A percentile compares a stretch with the other conserved stretches of the same genome.
phyloP scores from a whole-genome alignment of 169 alveolate genomes.

The Eimeria praecox region DNA sequence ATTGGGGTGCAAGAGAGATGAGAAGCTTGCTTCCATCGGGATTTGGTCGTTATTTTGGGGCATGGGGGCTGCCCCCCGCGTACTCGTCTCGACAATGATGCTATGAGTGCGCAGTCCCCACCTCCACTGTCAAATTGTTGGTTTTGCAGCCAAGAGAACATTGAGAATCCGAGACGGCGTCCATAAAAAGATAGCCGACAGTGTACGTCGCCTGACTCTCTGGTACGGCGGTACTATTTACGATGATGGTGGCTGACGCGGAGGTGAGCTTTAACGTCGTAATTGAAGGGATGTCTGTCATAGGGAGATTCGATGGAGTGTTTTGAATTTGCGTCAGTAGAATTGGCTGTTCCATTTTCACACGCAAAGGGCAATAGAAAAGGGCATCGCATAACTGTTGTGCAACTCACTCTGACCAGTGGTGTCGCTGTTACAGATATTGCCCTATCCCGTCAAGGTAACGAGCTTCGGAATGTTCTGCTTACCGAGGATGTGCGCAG shows the following conservation, averaged over 20 bases:
- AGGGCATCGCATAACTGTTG: background rate
- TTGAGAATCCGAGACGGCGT: background rate
- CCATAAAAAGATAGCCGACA: slow-evolving; percentile 59
- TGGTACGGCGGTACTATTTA: background rate
- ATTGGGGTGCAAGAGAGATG: background rate
- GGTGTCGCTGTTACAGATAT: background rate
- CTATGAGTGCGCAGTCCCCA: background rate
- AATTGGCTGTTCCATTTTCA: slow-evolving; percentile 27
- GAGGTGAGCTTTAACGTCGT: background rate
- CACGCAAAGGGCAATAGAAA: background rate
- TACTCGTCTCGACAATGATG: background rate
- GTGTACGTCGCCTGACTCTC: background rate
- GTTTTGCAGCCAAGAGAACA: slow-evolving; percentile 65
- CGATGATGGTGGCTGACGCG: slow-evolving; percentile 29
- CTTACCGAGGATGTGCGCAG: slow-evolving; percentile 41
- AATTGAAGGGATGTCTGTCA: slow-evolving; percentile 17
- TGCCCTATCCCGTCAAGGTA: background rate
- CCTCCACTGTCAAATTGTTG: slow-evolving; percentile 50
- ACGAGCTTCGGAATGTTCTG: background rate
- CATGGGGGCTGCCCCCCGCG: background rate
- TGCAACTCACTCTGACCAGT: background rate
- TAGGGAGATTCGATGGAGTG: slow-evolving; percentile 12
- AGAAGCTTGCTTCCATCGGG: background rate
- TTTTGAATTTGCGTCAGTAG: slow-evolving; percentile 53
- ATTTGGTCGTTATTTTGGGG: background rate